Evolutionary conservation across 2,329 filamentous ascomycete genomes (phyloP), one percentile per base, ranked within the genome.

Genomic region (Xylariales sp.): DNA sequence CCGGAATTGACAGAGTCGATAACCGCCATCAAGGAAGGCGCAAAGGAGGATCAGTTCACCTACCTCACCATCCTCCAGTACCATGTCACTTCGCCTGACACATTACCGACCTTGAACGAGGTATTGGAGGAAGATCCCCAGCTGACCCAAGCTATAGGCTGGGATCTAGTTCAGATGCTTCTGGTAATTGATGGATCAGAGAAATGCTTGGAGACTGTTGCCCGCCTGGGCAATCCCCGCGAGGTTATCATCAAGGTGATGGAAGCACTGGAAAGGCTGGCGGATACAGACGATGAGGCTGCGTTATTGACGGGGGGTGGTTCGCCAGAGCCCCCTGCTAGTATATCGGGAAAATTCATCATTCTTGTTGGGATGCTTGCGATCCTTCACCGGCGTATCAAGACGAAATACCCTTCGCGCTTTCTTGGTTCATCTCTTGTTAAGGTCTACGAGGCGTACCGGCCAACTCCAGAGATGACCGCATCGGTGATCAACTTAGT

Each of bases 241-340:
- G 87, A 93, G 61, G 84, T 89, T 33, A 84, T 91, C 45, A 70
- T 93, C 52, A 90, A 90, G 58, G 80, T 88, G 21, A 82, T 87
- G 19, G 86, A 90, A 59, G 77, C 79, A 11, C 68, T 93, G 46
- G 78, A 84, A 38, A 54, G 75, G 12, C 66, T 85, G 4, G 64
- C 73, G 5, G 60, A 63, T 4, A 59, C 63, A 31, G 56, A 59
- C 27, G 65, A 69, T n/a, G 65, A 71, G 19, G 62, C 65, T 7
- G 64, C 65, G 33, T 57, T 62, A 2, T 63, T 63, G 2, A 55
- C 47, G 15, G 51, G 51, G 16, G 47, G 48, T 14, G 47, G 39
- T 4, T 46, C 51, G 27, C 47, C 49, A 34, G 41, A 53, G 45
- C 42, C 52, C 46, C 33, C 48, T 43, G 15, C 49, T 37, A 55